Evolutionary conservation across 129 eudicot genomes (phyloP), one percentile per base, ranked within the genome.

Genomic region (Mikania micrantha): DNA sequence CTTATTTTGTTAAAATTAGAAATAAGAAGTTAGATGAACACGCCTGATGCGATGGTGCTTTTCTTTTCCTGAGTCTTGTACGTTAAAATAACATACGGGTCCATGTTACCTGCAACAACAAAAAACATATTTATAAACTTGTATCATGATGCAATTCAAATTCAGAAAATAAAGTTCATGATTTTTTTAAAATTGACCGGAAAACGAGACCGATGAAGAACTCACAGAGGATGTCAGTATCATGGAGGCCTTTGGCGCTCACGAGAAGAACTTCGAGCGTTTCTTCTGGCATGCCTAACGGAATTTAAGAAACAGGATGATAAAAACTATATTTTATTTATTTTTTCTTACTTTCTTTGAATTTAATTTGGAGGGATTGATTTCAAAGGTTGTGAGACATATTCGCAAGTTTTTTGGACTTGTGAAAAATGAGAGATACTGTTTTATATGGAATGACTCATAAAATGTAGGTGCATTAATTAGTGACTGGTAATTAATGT

Each of bases 201-300:
- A 32, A 1, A 7, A 17, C 7, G n/a, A 17, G n/a, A 34, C 7
- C 22, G 42, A 70, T 5, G 7, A 52, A 21, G 24, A 54, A 81
- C 77, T 67, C 79, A 90, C 94, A 64, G 45, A 90, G 40, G 66
- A 71, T 38, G 63, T 90, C 94, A 0, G 94, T 29, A 72, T 75
- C 57, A 42, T 84, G 83, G 28, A 90, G 93, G 77, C 90, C 94
- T 77, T 83, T 84, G 76, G 96, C 96, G 60, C 81, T 60, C 10
- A 75, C 79, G 16, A 90, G 82, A 53, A 73, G 71, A 73, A 90
- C 96, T 81, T 90, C 96, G 56, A 90, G 90, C 67, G 77, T 80
- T 72, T 90, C 94, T 28, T 71, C 80, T 3, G 90, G 71, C 96
- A 88, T 88, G 9, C 29, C 72, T 73, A 9, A 16, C 22, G 50